Base-by-base conservation (phyloP, 768 basidiomycete genomes). In the Strobilomyces echinocephalus region DNA sequence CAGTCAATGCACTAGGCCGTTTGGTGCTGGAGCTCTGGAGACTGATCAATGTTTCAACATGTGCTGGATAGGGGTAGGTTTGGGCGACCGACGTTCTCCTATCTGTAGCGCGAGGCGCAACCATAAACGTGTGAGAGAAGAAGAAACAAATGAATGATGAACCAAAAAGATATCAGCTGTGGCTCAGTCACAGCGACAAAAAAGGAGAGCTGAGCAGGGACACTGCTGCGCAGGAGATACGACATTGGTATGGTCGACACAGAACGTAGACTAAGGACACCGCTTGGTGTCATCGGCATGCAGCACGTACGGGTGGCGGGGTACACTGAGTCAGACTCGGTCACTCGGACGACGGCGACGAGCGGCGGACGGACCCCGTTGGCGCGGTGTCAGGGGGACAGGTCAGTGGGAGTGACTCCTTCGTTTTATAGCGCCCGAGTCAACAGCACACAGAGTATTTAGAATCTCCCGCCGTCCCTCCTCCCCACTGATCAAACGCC, bases 361-460 rank as follows among this genome's bases (percentile, higher is more conserved):
- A 16, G 58, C 49, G 38, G 39, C 24, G 2, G 0, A 3, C 3
- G 40, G 69, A 70, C 69, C 69, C 67, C 60, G 52, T 42, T 24
- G 12, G 21, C 3, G 24, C 5, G 62, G 69, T 68, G 62, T 47
- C 55, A 54, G 60, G 65, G 61, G 69, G 50, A 45, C 59, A 47
- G 38, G 26, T n/a, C n/a, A 40, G 55, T 50, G 54, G 52, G 58
- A 58, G 70, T 69, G 68, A 69, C 68, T 69, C 68, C 68, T 64
- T 28, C 68, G 50, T 57, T 65, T 70, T 66, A 69, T 46, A 69
- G 54, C 65, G 54, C 60, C 61, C 59, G 63, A 65, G 60, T 69
- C 62, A 56, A 59, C 42, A 16, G 7, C 10, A 46, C 46, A 6
- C 49, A 53, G 49, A 54, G 61, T 71, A 69, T 65, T 62, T 58